phyloP scores from a whole-genome alignment of 2,329 filamentous ascomycete species.

The Zymoseptoria passerinii region DNA sequence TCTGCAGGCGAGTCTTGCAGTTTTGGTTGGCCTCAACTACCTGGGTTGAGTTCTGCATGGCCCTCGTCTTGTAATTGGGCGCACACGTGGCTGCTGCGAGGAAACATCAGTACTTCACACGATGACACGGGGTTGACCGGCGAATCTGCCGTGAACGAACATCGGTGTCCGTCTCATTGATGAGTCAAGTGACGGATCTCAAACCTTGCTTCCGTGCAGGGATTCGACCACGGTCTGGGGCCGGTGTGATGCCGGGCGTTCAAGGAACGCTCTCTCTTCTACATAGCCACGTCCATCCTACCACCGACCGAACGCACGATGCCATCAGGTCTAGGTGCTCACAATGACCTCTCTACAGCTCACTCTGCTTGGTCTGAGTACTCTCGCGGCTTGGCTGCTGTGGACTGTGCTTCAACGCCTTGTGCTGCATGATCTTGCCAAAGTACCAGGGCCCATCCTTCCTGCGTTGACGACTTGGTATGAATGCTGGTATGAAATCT shows the following conservation, averaged over 20 bases:
- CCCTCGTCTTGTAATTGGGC: no score
- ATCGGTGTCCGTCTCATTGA: no score
- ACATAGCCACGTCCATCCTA: neutral
- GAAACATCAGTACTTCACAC: no score
- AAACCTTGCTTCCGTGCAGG: no score
- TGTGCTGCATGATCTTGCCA: slow-evolving; percentile 4
- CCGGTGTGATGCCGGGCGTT: neutral
- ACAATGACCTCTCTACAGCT: neutral
- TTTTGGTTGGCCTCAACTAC: neutral
- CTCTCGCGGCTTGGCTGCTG: neutral
- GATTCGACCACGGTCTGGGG: no score
- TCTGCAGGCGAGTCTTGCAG: neutral
- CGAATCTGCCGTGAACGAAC: no score
- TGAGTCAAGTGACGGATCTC: no score
- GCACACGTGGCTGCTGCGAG: no score
- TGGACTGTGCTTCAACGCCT: slow-evolving; percentile 2
- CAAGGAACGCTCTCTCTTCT: neutral
- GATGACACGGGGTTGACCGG: no score
- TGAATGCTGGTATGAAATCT: slow-evolving; percentile 12
- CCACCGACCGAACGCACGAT: no score
- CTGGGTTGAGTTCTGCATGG: neutral
- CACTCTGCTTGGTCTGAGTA: neutral
- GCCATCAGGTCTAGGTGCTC: neutral
- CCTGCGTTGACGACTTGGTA: slow-evolving; percentile 4
- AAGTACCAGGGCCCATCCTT: slow-evolving; percentile 1